These are phyloP conservation scores for Mortierella sp. DNA, from an alignment of 371 early-diverging fungal species.

Conservation along the genomic window DNA sequence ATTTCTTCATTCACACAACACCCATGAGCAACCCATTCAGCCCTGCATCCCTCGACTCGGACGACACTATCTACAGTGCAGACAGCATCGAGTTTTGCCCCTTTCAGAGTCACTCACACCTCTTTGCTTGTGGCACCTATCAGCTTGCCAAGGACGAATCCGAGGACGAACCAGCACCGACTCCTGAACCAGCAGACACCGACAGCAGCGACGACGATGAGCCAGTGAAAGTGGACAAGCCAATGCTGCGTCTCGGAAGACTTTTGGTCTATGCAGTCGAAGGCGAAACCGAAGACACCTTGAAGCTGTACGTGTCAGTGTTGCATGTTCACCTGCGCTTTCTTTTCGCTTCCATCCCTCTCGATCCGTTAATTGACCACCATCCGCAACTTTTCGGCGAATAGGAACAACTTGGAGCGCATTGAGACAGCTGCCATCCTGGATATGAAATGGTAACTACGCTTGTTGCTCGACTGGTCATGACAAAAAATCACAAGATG, in stretches of 20 bases:
- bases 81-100: conserved; percentile 90
- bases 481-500: background rate
- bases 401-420: conserved; percentile 56
- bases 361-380: background rate
- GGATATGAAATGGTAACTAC: conserved; percentile 84
- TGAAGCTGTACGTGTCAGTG: conserved; percentile 30
- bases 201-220: conserved; percentile 46
- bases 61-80: conserved; percentile 84
- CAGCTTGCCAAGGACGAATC: conserved; percentile 68
- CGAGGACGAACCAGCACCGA: conserved; percentile 43
- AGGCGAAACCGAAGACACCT: conserved; percentile 21
- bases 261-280: conserved; percentile 56
- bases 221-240: conserved; percentile 28
- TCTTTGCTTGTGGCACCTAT: conserved; percentile 85
- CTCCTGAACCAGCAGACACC: conserved; percentile 22
- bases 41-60: conserved; percentile 60
- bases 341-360: background rate
- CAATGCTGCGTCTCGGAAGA: conserved; percentile 59
- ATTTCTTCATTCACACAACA: background rate
- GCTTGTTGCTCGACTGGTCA: background rate
- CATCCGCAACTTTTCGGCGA: conserved; percentile 22
- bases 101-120: conserved; percentile 57
- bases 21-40: conserved; percentile 45
- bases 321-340: background rate
- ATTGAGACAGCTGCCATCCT: conserved; percentile 83